Evolutionary conservation across 257 asterid species (phyloP).

Genomic region (Nicotiana paniculata): DNA sequence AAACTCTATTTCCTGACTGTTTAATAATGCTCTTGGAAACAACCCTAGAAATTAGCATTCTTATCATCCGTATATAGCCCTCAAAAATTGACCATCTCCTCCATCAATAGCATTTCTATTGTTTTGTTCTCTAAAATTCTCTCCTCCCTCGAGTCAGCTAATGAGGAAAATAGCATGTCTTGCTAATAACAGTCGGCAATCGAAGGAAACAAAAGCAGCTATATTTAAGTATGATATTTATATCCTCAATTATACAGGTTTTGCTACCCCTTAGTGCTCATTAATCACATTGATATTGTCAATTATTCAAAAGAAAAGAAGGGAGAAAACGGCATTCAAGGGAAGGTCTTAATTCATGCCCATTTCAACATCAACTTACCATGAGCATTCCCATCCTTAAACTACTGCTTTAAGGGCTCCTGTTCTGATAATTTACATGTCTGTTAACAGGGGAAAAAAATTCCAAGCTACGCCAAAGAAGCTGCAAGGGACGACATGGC

Average conservation of each 20-base stretch:
- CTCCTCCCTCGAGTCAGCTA: background rate
- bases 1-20: too few species aligned
- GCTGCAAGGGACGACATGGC: background rate
- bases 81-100: background rate
- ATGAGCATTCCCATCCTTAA: background rate
- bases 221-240: too few species aligned
- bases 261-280: background rate
- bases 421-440: background rate
- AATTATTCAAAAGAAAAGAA: background rate
- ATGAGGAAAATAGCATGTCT: background rate
- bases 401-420: background rate
- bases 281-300: too few species aligned
- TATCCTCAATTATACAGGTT: background rate
- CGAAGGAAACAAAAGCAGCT: background rate
- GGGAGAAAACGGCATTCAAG: background rate
- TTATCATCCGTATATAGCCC: background rate
- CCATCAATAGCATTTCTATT: background rate
- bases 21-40: too few species aligned
- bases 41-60: background rate
- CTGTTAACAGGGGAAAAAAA: background rate
- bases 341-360: background rate
- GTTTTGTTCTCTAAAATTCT: background rate
- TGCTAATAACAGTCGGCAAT: background rate
- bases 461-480: background rate
- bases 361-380: background rate